phyloP scores from a whole-genome alignment of 202 grass and related monocot species.

The Cymbopogon flexuosus region DNA sequence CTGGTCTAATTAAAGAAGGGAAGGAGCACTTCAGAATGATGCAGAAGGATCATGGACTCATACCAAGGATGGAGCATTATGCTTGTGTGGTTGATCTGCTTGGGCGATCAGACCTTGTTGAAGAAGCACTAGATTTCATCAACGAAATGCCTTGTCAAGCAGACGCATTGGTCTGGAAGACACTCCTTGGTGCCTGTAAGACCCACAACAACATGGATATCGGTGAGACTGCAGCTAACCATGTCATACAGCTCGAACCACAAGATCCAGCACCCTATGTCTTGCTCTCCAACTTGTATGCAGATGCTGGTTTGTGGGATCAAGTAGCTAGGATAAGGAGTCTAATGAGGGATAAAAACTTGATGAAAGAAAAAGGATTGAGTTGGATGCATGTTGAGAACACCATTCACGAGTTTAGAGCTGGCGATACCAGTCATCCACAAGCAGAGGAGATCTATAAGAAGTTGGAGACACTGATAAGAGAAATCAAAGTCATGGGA shows the following conservation, averaged over 20 bases:
- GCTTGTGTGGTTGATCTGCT: conserved; percentile 87
- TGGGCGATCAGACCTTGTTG: conserved; percentile 54
- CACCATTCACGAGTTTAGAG: conserved; percentile 65
- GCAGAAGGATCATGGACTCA: conserved; percentile 52
- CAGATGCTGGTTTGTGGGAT: conserved; percentile 74
- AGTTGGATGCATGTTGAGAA: conserved; percentile 84
- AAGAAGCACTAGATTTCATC: conserved; percentile 68
- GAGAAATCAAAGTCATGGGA: conserved; percentile 56
- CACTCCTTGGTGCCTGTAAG: conserved; percentile 63
- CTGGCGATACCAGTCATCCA: conserved; percentile 60
- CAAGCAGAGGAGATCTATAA: conserved; percentile 62
- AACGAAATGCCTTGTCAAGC: conserved; percentile 57
- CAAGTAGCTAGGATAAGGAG: conserved; percentile 60
- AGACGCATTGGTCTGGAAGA: conserved; percentile 73
- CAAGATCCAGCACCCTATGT: conserved; percentile 76
- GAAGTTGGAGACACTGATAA: conserved; percentile 43
- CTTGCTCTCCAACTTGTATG: conserved; percentile 86
- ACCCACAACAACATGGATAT: conserved; percentile 47
- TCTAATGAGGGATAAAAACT: conserved; percentile 59
- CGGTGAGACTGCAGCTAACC: conserved; percentile 58
- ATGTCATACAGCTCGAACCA: conserved; percentile 61
- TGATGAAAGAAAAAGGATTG: conserved; percentile 81
- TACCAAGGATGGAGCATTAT: conserved; percentile 85
- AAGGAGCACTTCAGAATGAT: conserved; percentile 68
- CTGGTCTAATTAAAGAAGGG: conserved; percentile 62